Conservation (phyloP, 1,284 basidiomycete species). For the Pterulicium gracile region DNA sequence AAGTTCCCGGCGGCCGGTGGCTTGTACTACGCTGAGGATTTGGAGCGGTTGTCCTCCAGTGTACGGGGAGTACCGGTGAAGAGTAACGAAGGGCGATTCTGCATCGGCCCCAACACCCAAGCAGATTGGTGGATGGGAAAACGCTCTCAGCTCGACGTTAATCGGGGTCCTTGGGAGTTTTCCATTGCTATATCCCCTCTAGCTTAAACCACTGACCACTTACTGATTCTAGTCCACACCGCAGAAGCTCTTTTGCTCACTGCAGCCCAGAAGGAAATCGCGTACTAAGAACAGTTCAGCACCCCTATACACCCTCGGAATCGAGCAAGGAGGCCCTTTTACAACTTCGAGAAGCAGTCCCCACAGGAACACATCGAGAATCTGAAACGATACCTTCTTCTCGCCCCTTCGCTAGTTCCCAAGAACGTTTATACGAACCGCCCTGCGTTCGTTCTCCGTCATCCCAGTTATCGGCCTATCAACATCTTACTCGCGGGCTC, state of each 20-base stretch:
- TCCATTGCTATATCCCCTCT: constrained; percentile 19
- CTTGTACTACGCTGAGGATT: constrained; percentile 17
- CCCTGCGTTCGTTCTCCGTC: constrained; percentile 35
- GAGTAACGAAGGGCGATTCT: constrained; percentile 31
- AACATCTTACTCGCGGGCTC: constrained; percentile 27
- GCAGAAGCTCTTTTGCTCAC: constrained; percentile 32
- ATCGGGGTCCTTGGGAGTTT: constrained; percentile 36
- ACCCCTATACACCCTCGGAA: constrained; percentile 35
- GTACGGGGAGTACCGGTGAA: constrained; percentile 21
- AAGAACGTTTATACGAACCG: constrained; percentile 18
- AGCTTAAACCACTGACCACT: constrained; percentile 20
- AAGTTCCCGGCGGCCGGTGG: constrained; percentile 19
- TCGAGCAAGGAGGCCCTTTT: constrained; percentile 30
- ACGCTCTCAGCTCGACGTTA: constrained; percentile 33
- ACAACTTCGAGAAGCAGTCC: constrained; percentile 37
- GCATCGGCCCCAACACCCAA: constrained; percentile 34
- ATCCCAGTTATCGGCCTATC: constrained; percentile 30
- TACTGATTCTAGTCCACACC: constrained; percentile 36
- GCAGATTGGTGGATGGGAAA: constrained; percentile 36
- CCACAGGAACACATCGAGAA: constrained; percentile 32
- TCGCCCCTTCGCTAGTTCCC: constrained; percentile 25
- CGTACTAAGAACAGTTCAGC: constrained; percentile 38
- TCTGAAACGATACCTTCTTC: constrained; percentile 26
- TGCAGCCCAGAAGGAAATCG: constrained; percentile 37
- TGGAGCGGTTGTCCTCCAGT: constrained; percentile 24